Evolutionary conservation across 2,329 filamentous ascomycete species (phyloP), one percentile per base, ranked within the genome.

Genomic region (Aspergillus ibericus): DNA sequence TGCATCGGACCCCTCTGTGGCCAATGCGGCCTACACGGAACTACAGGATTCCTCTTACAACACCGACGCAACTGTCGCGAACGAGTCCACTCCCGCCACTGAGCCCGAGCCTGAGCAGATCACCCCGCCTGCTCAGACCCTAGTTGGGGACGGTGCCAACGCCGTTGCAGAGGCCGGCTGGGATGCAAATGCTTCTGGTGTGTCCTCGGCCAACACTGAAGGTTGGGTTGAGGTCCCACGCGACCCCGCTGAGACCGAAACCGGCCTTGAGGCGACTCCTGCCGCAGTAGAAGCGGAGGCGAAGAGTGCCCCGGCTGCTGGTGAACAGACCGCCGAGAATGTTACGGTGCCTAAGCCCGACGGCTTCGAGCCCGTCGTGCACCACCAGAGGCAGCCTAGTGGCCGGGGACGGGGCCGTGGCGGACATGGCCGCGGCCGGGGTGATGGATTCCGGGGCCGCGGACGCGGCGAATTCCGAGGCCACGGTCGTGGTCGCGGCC

Each of bases 311-410:
- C 83, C 85, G 46, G 85, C 84, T 6, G 82, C 82, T 68, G 81
- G 81, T 29, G 86, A 89, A 70, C 92, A 88, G 68, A 96, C 91
- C 91, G 91, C 91, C 25, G 92, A 96, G 68, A 90, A 95, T 60
- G 85, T 90, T 66, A 85, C 88, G 16, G 85, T 75, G 73, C 56
- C 73, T 75, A 72, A 62, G 62, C 40, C 32, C 62, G 75, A 77
- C 55, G 74, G 71, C 8, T 76, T 76, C 44, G 73, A 76, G 53
- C 68, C 66, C 52, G 72, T 75, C 29, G 56, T 61, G 20, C 68
- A 72, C 50, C 73, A 75, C 54, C 65, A 70, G 59, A 68, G 72
- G 58, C 71, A 75, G 61, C 63, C 67, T 55, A 74, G 72, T 53
- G 71, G 70, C 54, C 72, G 74, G 22, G 70, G 73, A 22, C 68